Conservation (phyloP, 495 filamentous ascomycete genomes). For the Daldinia concentrica region DNA sequence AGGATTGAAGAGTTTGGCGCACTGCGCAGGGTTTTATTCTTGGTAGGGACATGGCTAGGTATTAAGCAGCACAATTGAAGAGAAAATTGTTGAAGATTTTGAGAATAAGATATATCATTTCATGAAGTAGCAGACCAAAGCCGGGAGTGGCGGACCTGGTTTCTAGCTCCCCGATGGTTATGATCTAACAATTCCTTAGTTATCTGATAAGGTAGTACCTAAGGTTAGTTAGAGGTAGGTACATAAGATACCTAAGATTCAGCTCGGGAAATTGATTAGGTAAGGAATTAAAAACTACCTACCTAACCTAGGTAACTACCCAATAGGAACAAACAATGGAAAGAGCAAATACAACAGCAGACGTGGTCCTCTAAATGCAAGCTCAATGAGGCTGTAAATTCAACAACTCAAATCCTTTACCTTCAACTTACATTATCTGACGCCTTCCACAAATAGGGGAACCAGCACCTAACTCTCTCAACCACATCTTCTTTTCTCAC, state of each 20-base stretch:
- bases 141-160: not conserved
- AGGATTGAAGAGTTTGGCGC: constrained; percentile 13
- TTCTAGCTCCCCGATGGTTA: not conserved
- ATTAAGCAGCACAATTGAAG: not conserved
- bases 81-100: not conserved
- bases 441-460: not conserved
- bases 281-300: not conserved
- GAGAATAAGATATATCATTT: not conserved
- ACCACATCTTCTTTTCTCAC: not conserved
- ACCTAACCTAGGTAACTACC: no score
- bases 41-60: constrained; percentile 31
- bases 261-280: not conserved
- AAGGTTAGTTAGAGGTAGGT: no score
- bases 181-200: no score
- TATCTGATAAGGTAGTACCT: no score
- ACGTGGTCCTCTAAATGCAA: not conserved
- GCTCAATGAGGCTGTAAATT: not conserved
- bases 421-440: not conserved
- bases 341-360: not conserved
- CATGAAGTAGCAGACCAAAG: not conserved
- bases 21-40: constrained; percentile 12
- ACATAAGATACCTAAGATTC: no score
- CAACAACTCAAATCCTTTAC: not conserved
- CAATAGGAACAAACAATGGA: not conserved
- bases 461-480: not conserved